Conservation (phyloP, 2,329 filamentous ascomycete species). For the Nemania sp. region DNA sequence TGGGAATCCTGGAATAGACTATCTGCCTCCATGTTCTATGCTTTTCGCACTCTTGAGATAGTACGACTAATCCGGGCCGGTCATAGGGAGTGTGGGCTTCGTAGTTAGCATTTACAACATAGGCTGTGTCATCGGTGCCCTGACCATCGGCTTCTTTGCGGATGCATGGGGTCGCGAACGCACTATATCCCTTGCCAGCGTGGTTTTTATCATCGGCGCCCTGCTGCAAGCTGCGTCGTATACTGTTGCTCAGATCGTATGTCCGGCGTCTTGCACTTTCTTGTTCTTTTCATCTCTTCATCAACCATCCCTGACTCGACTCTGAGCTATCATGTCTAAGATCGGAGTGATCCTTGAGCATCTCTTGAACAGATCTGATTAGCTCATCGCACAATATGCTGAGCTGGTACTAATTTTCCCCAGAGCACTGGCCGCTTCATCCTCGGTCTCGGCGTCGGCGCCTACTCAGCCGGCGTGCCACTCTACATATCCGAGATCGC, state of each 20-base stretch:
- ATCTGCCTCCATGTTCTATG: too few species aligned
- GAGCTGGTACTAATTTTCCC: background rate
- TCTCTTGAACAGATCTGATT: too few species aligned
- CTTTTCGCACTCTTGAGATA: background rate
- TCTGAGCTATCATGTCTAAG: too few species aligned
- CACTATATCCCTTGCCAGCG: conserved; percentile 36
- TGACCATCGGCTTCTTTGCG: conserved; percentile 36
- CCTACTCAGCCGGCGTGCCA: conserved; percentile 39
- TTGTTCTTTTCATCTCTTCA: background rate
- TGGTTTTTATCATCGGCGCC: conserved; percentile 34
- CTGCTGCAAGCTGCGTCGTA: conserved; percentile 32
- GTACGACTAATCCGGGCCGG: background rate
- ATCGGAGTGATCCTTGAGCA: too few species aligned
- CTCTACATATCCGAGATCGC: conserved; percentile 40
- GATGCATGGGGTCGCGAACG: conserved; percentile 37
- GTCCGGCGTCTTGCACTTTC: background rate
- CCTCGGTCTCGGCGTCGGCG: conserved; percentile 37
- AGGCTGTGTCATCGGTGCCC: conserved; percentile 37
- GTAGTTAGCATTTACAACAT: conserved; percentile 41
- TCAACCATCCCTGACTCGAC: too few species aligned
- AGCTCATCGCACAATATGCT: too few species aligned
- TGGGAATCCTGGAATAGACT: too few species aligned
- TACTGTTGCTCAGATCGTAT: conserved; percentile 35
- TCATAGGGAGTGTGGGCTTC: conserved; percentile 35
- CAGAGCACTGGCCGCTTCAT: conserved; percentile 35